A percentile compares a stretch with the other conserved stretches of the same genome.
phyloP scores from a whole-genome alignment of 2,329 filamentous ascomycete species.

The Curvularia sp. region DNA sequence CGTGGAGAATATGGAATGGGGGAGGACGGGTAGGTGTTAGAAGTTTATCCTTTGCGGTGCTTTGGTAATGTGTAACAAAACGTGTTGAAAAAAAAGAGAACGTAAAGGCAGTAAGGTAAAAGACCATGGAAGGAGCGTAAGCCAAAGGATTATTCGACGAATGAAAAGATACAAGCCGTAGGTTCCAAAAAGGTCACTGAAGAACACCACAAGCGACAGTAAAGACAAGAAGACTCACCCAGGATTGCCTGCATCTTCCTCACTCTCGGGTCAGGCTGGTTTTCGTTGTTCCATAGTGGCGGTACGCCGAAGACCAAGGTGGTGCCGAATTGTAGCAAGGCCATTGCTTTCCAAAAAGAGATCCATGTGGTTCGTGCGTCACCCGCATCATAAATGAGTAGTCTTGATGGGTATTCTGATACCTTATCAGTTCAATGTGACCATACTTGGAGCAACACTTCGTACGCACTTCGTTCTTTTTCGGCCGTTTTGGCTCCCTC shows the following conservation, averaged over 20 bases:
- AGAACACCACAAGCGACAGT: not conserved
- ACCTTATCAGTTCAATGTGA: not conserved
- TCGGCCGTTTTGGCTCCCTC: constrained; percentile 29
- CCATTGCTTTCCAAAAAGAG: constrained; percentile 48
- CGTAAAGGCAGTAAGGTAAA: not conserved
- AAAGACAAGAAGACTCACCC: constrained; percentile 28
- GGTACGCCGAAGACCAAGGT: constrained; percentile 44
- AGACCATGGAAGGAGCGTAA: not conserved
- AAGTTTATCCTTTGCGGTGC: not conserved
- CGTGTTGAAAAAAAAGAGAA: not conserved
- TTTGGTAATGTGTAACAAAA: not conserved
- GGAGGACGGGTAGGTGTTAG: not conserved
- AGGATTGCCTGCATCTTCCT: constrained; percentile 38
- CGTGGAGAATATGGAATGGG: not conserved
- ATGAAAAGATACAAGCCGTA: not conserved
- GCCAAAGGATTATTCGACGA: not conserved
- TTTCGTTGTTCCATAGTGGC: constrained; percentile 43
- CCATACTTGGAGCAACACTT: rapidly evolving
- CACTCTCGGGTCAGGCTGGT: constrained; percentile 41
- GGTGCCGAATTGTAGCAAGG: constrained; percentile 46
- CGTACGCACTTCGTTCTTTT: constrained; percentile 34
- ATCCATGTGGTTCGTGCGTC: constrained; percentile 47
- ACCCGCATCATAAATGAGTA: constrained; percentile 51
- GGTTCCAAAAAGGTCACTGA: not conserved
- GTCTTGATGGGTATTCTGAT: constrained; percentile 36